phyloP scores from a whole-genome alignment of 1,284 basidiomycete species.

The Pyrrhoderma noxium region DNA sequence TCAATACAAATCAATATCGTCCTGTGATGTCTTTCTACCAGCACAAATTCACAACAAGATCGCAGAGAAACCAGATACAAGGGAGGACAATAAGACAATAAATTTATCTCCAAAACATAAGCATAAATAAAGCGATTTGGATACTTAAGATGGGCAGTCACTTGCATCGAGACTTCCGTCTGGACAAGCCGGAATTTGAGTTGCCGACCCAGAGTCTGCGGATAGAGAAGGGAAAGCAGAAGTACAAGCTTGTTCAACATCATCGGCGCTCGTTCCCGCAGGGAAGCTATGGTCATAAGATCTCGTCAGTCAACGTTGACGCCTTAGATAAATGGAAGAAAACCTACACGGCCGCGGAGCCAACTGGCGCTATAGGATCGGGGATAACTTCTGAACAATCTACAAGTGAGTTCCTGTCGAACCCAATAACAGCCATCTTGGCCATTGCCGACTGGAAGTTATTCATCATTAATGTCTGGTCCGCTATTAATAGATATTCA shows the following conservation, averaged over 20 bases:
- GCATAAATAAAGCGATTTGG: background rate
- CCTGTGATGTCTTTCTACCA: no score
- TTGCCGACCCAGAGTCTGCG: constrained; percentile 3
- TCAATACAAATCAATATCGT: no score
- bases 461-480: constrained; percentile 23
- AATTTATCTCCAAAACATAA: background rate
- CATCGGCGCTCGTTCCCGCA: constrained; percentile 13
- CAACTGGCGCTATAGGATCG: constrained; percentile 7
- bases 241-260: constrained; percentile 11
- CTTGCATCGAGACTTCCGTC: constrained; percentile 11
- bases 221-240: constrained; percentile 14
- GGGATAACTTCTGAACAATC: constrained; percentile 19
- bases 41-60: no score
- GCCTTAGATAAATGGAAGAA: background rate
- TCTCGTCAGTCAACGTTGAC: background rate
- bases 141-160: constrained; percentile 15
- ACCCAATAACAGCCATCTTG: constrained; percentile 29
- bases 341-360: constrained; percentile 7
- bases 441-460: constrained; percentile 28
- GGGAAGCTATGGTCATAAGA: constrained; percentile 10
- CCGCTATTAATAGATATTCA: background rate
- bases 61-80: background rate
- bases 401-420: constrained; percentile 20
- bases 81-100: background rate
- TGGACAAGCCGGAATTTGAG: constrained; percentile 14